Percentiles rank a stretch among this genome's conserved stretches.
Evolutionary conservation across 768 basidiomycete species (phyloP).

Genomic region (Agrocybe praecox): DNA sequence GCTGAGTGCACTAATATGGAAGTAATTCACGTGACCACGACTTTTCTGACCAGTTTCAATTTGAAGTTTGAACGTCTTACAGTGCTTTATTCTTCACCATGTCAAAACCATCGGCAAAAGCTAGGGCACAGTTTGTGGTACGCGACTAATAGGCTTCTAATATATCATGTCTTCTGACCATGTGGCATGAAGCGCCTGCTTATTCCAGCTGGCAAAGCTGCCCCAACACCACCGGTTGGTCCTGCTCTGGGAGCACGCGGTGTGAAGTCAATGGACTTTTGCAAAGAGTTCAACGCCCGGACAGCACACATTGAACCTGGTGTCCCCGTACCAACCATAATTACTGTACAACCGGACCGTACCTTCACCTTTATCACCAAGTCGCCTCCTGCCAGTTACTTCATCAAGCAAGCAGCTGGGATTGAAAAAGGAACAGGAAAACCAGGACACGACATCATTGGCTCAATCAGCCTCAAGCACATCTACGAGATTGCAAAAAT

Average conservation of each 20-base stretch:
- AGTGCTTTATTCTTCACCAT: slow-evolving; percentile 36
- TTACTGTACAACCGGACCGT: slow-evolving; percentile 93
- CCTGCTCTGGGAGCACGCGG: slow-evolving; percentile 97
- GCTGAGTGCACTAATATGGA: not conserved
- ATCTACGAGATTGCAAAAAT: slow-evolving; percentile 99
- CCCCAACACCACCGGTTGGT: slow-evolving; percentile 94
- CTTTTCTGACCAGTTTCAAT: slow-evolving; percentile 3
- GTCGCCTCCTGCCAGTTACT: slow-evolving; percentile 87
- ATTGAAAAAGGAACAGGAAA: slow-evolving; percentile 89
- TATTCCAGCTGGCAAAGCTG: slow-evolving; percentile 91
- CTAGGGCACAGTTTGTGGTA: slow-evolving; percentile 78
- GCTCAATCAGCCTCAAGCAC: slow-evolving; percentile 92
- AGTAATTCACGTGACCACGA: slow-evolving; percentile 1
- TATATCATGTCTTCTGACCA: slow-evolving; percentile 10
- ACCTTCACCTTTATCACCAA: slow-evolving; percentile 93
- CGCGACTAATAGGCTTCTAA: slow-evolving; percentile 27
- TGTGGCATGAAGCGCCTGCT: slow-evolving; percentile 65
- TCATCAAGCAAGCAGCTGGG: slow-evolving; percentile 88
- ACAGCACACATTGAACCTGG: slow-evolving; percentile 87
- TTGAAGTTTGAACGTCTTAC: not conserved
- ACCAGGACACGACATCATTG: slow-evolving; percentile 76
- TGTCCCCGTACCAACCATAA: slow-evolving; percentile 88
- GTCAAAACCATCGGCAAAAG: slow-evolving; percentile 68
- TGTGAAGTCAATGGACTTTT: slow-evolving; percentile 99
- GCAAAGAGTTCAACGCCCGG: slow-evolving; percentile 99